Base-by-base conservation (phyloP, 495 filamentous ascomycete species). In the Neurospora discreta region DNA sequence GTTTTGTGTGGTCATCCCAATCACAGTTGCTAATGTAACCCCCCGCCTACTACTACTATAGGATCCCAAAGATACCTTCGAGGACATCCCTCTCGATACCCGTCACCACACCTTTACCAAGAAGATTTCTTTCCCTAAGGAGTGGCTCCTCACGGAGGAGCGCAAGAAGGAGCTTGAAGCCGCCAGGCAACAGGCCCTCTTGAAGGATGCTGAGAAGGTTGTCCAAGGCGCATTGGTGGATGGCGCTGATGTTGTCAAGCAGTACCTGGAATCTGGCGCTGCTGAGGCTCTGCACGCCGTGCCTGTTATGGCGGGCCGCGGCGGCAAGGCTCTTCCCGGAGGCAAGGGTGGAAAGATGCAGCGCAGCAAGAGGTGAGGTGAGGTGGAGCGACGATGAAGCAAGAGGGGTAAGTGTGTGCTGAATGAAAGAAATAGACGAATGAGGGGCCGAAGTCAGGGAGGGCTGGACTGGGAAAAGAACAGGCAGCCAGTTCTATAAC, bases 41-140 rank as follows among this genome's bases (percentile, higher is more conserved):
- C 46, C 13, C 16, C n/a, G n/a, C n/a, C 30, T 30, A 9, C 52
- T 18, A 30, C 20, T 7, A 60, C 52, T 70, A 36, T 73, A 89
- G 86, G 90, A 97, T 76, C 79, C 81, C 0, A 88, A 83, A 40
- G 95, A 99, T 75, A 89, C 87, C 46, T 98, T 97, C 75, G 88
- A 89, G 71, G 95, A 99, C 79, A 81, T 99, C 23, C 95, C 96
- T 13, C 85, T 98, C 15, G 95, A 99, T 78, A 91, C 92, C 41
- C 87, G 95, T 75, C 95, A 98, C 79, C 90, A 96, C 81, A 90
- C 87, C 76, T 85, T 86, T 69, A 94, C 92, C 82, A 72, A 74
- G n/a, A 87, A 87, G 75, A 85, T 85, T 39, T 86, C 82, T 71
- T 98, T 97, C 83, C 95, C 95, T 1, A 84, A 88, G 72, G 85